Percentiles rank a stretch among this genome's conserved stretches.
Conservation (phyloP, 495 filamentous ascomycete genomes). For the Recurvomyces mirabilis region DNA sequence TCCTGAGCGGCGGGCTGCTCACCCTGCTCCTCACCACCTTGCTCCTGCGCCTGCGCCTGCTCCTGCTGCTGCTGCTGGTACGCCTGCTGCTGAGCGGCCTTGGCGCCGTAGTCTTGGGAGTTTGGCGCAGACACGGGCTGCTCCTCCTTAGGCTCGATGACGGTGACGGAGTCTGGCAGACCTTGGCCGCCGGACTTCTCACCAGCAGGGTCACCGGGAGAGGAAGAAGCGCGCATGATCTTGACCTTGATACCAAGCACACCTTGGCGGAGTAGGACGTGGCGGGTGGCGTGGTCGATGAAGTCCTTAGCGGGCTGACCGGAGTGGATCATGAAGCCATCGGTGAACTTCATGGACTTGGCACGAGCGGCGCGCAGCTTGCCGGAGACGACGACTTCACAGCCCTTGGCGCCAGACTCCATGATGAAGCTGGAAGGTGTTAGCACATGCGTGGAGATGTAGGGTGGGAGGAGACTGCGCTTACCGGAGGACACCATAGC, state of each 20-base stretch:
- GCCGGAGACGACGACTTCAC: slow-evolving; percentile 97
- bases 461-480: not conserved
- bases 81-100: slow-evolving; percentile 80
- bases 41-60: slow-evolving; percentile 24
- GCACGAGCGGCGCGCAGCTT: slow-evolving; percentile 97
- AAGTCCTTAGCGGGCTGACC: slow-evolving; percentile 99
- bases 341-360: slow-evolving; percentile 99
- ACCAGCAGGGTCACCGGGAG: slow-evolving; percentile 49
- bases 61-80: slow-evolving; percentile 63
- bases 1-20: slow-evolving; percentile 12
- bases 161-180: slow-evolving; percentile 93
- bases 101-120: slow-evolving; percentile 96
- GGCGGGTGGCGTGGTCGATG: slow-evolving; percentile 94
- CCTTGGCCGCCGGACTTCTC: slow-evolving; percentile 97
- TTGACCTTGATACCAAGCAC: slow-evolving; percentile 99
- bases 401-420: slow-evolving; percentile 98
- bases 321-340: slow-evolving; percentile 99
- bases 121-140: slow-evolving; percentile 82
- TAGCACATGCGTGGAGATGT: not conserved
- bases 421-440: slow-evolving; percentile 64
- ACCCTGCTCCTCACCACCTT: slow-evolving; percentile 9
- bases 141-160: slow-evolving; percentile 99
- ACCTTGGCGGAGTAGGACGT: slow-evolving; percentile 99
- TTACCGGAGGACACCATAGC: slow-evolving; percentile 90
- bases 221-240: slow-evolving; percentile 92